Base-by-base conservation (phyloP, 495 filamentous ascomycete genomes). In the Tuber magnatum region DNA sequence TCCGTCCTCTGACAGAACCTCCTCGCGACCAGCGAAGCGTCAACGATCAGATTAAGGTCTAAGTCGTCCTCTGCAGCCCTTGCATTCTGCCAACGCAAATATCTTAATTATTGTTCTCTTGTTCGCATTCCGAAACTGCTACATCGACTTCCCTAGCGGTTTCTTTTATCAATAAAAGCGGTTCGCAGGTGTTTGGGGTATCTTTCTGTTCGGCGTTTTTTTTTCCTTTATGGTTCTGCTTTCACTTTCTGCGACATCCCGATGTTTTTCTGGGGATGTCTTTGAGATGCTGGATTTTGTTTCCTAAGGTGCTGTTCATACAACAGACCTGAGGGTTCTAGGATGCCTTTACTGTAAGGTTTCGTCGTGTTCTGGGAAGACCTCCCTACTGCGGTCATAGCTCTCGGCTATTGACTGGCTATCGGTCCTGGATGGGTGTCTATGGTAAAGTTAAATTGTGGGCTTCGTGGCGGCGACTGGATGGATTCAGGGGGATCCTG, bases 1-100 rank as follows among this genome's bases (percentile, higher is more conserved):
- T 65, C 56, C 56, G 56, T 65, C 56, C 56, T 65, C 56, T 65
- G 28, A 65, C 56, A 65, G 56, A 65, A 65, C 56, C 28, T 65
- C 56, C 28, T 7, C 32, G 56, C 56, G 56, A 8, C 56, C 56
- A 65, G 56, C 56, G 14, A 65, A 65, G 32, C 56, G 56, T 18
- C 56, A 65, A 35, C 56, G 56, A 16, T 65, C 56, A 65, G 56
- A 65, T 65, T 65, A 65, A 65, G 56, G 56, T 65, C 56, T 65
- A 65, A 65, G 56, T 65, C 56, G 28, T 35, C 56, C 28, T 65
- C 18, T 65, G 56, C 28, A 65, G 56, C 35, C 32, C 32, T 65
- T 65, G 28, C 56, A 65, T 65, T 65, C 28, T 8, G 20, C 28
- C 28, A 65, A 65, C 28, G 28, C 56, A 35, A 32, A 35, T 32